A percentile compares a stretch with the other conserved stretches of the same genome.
phyloP scores from a whole-genome alignment of 2,329 filamentous ascomycete genomes.

The Epichloe uncinata region DNA sequence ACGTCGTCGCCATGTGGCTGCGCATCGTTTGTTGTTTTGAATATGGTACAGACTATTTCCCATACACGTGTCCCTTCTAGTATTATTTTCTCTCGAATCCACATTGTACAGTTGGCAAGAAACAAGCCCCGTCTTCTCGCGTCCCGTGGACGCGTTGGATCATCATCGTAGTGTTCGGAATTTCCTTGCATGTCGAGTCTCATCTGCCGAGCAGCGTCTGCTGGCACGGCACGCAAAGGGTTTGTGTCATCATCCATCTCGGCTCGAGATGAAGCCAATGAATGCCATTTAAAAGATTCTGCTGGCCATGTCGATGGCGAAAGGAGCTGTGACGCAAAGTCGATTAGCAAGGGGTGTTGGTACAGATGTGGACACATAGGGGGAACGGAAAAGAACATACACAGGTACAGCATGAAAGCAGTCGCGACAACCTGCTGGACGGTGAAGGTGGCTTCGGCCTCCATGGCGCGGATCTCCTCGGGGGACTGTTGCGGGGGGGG shows the following conservation, averaged over 20 bases:
- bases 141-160: background rate
- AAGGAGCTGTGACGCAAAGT: slow-evolving; percentile 32
- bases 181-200: background rate
- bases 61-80: background rate
- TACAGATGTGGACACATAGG: background rate
- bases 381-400: slow-evolving; percentile 34
- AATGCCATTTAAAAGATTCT: slow-evolving; percentile 24
- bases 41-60: background rate
- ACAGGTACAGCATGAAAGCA: slow-evolving; percentile 60
- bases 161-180: background rate
- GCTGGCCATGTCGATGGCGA: slow-evolving; percentile 40
- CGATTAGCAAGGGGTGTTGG: background rate
- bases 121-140: background rate
- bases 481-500: slow-evolving; percentile 52
- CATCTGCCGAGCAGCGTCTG: background rate
- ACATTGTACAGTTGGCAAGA: slow-evolving; percentile 7
- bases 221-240: background rate
- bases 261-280: background rate
- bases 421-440: slow-evolving; percentile 54
- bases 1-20: background rate
- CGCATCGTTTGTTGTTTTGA: background rate
- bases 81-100: background rate
- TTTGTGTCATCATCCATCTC: background rate
- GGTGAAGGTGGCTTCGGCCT: slow-evolving; percentile 53
- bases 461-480: slow-evolving; percentile 57